Percentiles rank a stretch among this genome's conserved stretches.
These are phyloP conservation scores for Borovskyia barvae DNA, from an alignment of 208 protist species.

Conservation along the genomic window DNA sequence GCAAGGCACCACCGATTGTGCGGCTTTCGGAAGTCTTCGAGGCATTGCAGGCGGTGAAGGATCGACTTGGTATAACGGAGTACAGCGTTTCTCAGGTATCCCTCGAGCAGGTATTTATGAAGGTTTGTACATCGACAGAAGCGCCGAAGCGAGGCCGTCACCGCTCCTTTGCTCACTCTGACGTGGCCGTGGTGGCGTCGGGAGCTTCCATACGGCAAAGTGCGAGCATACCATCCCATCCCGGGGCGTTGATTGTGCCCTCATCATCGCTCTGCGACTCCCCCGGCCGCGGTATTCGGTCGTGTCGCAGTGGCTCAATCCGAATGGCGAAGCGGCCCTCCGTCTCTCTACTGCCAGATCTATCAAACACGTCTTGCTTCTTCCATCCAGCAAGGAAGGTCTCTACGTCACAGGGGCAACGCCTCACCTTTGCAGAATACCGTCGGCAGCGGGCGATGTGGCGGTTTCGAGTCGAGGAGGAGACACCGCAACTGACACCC, in stretches of 20 bases:
- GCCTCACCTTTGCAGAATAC: conserved; percentile 28
- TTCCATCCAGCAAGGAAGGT: neutral
- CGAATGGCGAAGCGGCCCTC: too few relatives aligned
- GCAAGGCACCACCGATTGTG: conserved; percentile 2
- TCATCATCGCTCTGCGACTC: neutral
- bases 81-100: conserved; percentile 73
- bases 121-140: conserved; percentile 33
- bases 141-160: conserved; percentile 3
- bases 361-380: neutral
- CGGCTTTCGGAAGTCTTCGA: conserved; percentile 49
- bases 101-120: conserved; percentile 73
- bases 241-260: too few relatives aligned
- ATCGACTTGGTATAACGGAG: conserved; percentile 49
- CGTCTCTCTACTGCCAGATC: neutral
- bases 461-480: conserved; percentile 10
- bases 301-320: neutral
- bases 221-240: too few relatives aligned
- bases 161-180: neutral
- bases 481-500: neutral
- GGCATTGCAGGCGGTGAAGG: conserved; percentile 32
- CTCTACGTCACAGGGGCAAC: neutral
- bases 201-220: neutral
- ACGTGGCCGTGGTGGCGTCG: neutral
- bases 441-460: conserved; percentile 21
- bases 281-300: neutral